A percentile compares a stretch with the other conserved stretches of the same genome.
Conservation (phyloP, 805 yeast species). For the Wickerhamomyces queroliae region DNA sequence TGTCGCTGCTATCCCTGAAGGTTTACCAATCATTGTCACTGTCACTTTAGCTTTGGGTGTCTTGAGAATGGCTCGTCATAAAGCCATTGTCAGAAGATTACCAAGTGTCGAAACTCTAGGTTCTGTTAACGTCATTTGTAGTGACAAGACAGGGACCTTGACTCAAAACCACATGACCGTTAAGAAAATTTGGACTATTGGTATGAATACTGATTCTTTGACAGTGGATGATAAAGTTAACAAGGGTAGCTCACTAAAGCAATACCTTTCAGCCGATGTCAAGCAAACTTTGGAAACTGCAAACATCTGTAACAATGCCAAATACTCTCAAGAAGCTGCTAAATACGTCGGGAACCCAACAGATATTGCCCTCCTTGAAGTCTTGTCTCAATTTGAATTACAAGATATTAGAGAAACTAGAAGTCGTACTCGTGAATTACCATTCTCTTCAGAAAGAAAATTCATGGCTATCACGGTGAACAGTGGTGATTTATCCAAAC, state of each 20-base stretch:
- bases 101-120: conserved; percentile 96
- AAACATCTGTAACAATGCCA: conserved; percentile 70
- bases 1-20: conserved; percentile 99
- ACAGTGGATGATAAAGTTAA: conserved; percentile 40
- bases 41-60: conserved; percentile 97
- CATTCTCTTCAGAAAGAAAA: conserved; percentile 80
- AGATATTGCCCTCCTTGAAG: conserved; percentile 85
- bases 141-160: conserved; percentile 88
- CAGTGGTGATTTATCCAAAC: conserved; percentile 49
- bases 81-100: conserved; percentile 88
- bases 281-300: conserved; percentile 56
- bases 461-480: conserved; percentile 82
- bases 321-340: conserved; percentile 60
- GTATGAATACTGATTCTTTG: conserved; percentile 37
- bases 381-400: conserved; percentile 61
- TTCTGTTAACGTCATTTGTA: conserved; percentile 87
- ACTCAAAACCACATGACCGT: conserved; percentile 92
- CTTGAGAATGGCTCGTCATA: conserved; percentile 89
- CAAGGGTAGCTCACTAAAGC: conserved; percentile 27
- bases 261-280: conserved; percentile 49
- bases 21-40: conserved; percentile 95
- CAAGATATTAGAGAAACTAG: conserved; percentile 61
- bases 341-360: conserved; percentile 88
- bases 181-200: conserved; percentile 75
- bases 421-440: conserved; percentile 64